Percentiles rank a stretch among this genome's conserved stretches.
These are phyloP conservation scores for Kwoniella shandongensis DNA, from an alignment of 768 basidiomycete genomes.

Conservation along the genomic window DNA sequence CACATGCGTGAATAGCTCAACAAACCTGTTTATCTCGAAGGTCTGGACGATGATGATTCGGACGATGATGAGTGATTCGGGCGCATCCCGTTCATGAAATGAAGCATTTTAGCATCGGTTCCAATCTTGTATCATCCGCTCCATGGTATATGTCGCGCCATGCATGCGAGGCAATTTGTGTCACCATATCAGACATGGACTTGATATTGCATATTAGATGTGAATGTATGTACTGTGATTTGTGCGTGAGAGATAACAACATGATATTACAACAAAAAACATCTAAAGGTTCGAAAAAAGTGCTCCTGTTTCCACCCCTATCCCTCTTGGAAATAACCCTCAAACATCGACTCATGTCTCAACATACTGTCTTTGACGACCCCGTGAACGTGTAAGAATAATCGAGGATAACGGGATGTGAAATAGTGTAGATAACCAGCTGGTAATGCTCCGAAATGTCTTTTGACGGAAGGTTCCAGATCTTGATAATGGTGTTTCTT, in stretches of 20 bases:
- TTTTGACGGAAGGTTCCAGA: constrained; percentile 84
- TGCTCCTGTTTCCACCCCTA: background rate
- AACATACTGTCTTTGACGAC: constrained; percentile 74
- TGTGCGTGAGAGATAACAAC: constrained; percentile 1
- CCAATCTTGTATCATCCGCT: too few relatives aligned
- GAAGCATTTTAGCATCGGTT: too few relatives aligned
- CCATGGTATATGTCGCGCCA: too few relatives aligned
- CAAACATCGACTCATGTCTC: constrained; percentile 83
- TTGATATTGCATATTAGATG: too few relatives aligned
- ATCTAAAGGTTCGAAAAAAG: background rate
- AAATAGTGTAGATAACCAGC: constrained; percentile 91
- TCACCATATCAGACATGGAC: too few relatives aligned
- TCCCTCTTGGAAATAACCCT: constrained; percentile 65
- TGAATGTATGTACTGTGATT: too few relatives aligned
- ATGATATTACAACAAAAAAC: constrained; percentile 11
- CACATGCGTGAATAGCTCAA: constrained; percentile 34
- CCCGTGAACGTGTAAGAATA: constrained; percentile 89
- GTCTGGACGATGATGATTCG: constrained; percentile 18
- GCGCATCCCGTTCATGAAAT: too few relatives aligned
- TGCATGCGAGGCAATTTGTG: too few relatives aligned
- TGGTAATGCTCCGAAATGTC: constrained; percentile 84
- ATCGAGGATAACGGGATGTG: constrained; percentile 81
- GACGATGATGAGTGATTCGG: background rate
- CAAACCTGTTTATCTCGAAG: constrained; percentile 36
- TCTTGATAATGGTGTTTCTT: constrained; percentile 98